Evolutionary conservation across 306 rosid species (phyloP), one percentile per base, ranked within the genome.

Genomic region (Coriaria nepalensis): DNA sequence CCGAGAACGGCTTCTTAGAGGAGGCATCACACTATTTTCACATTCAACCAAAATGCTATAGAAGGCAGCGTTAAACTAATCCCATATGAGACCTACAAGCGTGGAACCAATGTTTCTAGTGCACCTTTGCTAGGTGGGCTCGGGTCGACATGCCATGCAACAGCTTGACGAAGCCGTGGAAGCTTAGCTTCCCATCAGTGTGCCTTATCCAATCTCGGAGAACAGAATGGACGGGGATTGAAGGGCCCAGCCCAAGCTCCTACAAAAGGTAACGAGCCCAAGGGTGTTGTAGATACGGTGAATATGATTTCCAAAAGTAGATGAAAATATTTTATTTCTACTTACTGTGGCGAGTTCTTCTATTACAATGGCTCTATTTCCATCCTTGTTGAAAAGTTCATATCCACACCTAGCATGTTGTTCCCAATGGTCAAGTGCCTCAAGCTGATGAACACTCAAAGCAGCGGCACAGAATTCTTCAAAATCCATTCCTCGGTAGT

Each of bases 231-330:
- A 90, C 78, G 0, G 96, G 98, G 63, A 90, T 85, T n/a, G 94
- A 80, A 11, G 98, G 98, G 38, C 98, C 96, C 34, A 92, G 96
- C 45, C 96, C 96, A 39, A 82, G 96, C 74, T 92, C 96, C 98
- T 85, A 68, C 14, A 37, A 13, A 49, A 2, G 13, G 9, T 33
- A 36, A 6, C 1, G 6, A 47, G 51, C 50, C 35, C 29, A 20
- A 20, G 29, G 29, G 29, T 20, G 29, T 20, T 20, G 3, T 20
- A 20, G 29, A 1, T 20, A 20, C 29, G 3, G 29, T 20, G 29
- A 20, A 20, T 1, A 20, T 20, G 29, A 20, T 20, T 20, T 20
- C 29, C 29, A 20, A 20, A 20, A 20, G 29, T 20, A 20, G 10
- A 42, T 43, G 44, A 37, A 39, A 38, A 53, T 20, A 20, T 20